Evolutionary conservation across 164 flowering plant genomes (phyloP), one percentile per base, ranked within the genome.

Genomic region (Liriodendron chinense): DNA sequence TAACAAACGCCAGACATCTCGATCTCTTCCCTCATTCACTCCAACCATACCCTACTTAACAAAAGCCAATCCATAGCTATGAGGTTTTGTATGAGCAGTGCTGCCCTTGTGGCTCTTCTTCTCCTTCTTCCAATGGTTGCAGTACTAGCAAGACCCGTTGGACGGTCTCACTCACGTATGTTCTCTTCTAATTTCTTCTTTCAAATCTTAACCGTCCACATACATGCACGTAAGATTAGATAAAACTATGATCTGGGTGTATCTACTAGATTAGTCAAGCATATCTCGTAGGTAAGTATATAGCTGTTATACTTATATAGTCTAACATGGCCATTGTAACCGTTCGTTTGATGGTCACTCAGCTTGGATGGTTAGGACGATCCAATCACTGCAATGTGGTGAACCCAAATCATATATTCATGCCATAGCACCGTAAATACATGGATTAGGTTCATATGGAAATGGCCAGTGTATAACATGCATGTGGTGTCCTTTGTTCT

Each of bases 81-180:
- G 84, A 78, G 67, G 76, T 59, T 68, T 57, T 75, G 70, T 7
- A 8, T 71, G 62, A 80, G 68, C 24, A 49, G 72, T n/a, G 73
- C 84, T 12, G 53, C 79, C 9, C 18, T 80, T 61, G 7, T 86
- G 8, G 68, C 48, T 47, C 20, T 72, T 70, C 76, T 85, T 50
- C 69, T 80, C 20, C 25, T 85, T 57, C 12, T 75, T 64, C 83
- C 87, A 9, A 62, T 74, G 16, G 12, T 73, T 50, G 73, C 76
- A 25, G 73, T 75, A 25, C 81, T 82, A 0, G 75, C 82, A 8
- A 81, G 89, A 61, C 83, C 72, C 71, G 69, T 79, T 25, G 71
- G 76, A 65, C 77, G 53, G 72, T 47, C 75, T 9, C 81, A 18
- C 25, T 72, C 79, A 72, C 77, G 84, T 82, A 82, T 22, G 82